Evolutionary conservation across 1,284 basidiomycete species (phyloP), one percentile per base, ranked within the genome.

Genomic region (Sanghuangporus weigelae): DNA sequence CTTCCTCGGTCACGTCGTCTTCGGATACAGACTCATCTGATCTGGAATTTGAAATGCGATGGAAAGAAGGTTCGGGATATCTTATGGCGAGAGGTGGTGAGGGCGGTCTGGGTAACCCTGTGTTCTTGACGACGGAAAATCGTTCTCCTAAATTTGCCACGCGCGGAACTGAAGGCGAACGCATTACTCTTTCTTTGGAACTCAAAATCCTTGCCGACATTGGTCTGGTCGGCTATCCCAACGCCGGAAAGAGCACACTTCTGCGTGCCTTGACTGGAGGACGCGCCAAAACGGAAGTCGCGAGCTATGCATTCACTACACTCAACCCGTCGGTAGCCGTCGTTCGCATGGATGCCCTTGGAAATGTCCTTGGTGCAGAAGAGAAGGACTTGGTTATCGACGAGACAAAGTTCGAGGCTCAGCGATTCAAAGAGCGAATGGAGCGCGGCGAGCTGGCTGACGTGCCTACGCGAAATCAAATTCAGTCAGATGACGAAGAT

Each of bases 291-390:
- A 94, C 92, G 2, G 90, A 94, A 70, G 90, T 98, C 5, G 97
- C 95, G 0, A 84, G 87, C 7, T 98, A 97, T 74, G 89, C 92
- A 1, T 98, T 98, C 75, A 98, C 96, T 8, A 99, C 95, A 1
- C 81, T 98, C 48, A 96, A 96, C 67, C 97, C 96, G 1, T 89
- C 98, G 62, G 84, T 98, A n/a, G 96, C 94, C 0, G 94, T 95
- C 53, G 89, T 97, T 23, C 84, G 93, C 16, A 85, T 98, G 16
- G 88, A 86, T 44, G 86, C 87, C 26, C 90, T 95, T 69, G 93
- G 93, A 0, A 84, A 83, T 3, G 93, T 90, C 71, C 83, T 87
- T 67, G 87, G 89, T 6, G 79, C 81, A 31, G 74, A 84, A 5
- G 76, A 77, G 6, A 76, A 76, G 5, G 76, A 80, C 38, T 74